Conservation (phyloP, 192 early-diverging fungal species). For the Allomyces javanicus region DNA sequence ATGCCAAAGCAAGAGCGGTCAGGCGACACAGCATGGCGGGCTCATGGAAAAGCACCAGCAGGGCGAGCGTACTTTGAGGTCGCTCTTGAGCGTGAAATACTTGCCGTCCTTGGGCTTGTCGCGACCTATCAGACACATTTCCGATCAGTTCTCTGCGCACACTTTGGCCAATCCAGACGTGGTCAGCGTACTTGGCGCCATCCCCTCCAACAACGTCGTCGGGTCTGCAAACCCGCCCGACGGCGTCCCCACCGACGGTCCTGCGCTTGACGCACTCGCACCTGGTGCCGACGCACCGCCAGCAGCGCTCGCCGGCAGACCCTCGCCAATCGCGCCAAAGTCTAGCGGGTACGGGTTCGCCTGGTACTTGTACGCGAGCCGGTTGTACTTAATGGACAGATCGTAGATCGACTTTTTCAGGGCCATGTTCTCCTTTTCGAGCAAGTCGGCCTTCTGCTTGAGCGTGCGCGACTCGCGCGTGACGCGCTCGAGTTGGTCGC, state of each 20-base stretch:
- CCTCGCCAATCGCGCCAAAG: conserved; percentile 2
- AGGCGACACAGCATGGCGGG: too few species aligned
- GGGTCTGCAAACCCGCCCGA: too few species aligned
- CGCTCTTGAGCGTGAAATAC: conserved; percentile 39
- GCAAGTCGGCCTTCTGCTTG: conserved; percentile 47
- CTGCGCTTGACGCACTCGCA: neutral
- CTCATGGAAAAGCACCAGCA: too few species aligned
- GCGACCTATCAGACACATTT: neutral
- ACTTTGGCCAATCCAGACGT: too few species aligned
- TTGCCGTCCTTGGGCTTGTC: conserved; percentile 22
- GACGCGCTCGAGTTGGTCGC: conserved; percentile 35
- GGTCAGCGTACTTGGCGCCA: too few species aligned
- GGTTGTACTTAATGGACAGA: conserved; percentile 41
- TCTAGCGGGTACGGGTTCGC: conserved; percentile 7
- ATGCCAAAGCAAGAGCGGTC: neutral
- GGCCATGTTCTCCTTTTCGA: conserved; percentile 54
- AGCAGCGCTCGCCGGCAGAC: neutral
- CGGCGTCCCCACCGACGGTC: too few species aligned
- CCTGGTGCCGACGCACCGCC: neutral
- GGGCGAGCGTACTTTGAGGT: conserved; percentile 30
- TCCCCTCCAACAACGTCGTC: too few species aligned
- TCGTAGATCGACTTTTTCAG: conserved; percentile 72
- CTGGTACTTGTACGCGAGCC: neutral
- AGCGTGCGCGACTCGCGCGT: conserved; percentile 45
- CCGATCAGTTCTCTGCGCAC: too few species aligned